Evolutionary conservation across 1,284 basidiomycete genomes (phyloP), one percentile per base, ranked within the genome.

Genomic region (Melampsora americana): DNA sequence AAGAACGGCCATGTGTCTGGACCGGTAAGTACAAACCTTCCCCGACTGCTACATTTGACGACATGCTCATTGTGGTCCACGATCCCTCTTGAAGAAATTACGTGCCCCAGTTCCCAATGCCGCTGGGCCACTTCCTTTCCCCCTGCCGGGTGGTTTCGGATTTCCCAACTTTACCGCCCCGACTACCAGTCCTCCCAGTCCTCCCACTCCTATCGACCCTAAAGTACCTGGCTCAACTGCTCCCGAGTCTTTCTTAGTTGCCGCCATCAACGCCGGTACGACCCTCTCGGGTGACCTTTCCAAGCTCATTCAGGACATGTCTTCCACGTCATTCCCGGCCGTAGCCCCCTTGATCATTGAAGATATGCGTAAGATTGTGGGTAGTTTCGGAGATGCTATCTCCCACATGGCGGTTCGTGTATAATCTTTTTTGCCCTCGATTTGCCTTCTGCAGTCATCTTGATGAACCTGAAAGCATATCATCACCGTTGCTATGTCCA

Each of bases 211-310:
- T 28, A n/a, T 48, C 46, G 20, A n/a, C 0, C n/a, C 53, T 7
- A 9, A 11, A 5, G 23, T 16, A 7, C 9, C 53, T 23, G 53
- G 53, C 28, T 9, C 23, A 56, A n/a, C 53, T 12, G 20, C 5
- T 16, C n/a, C n/a, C n/a, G 53, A 56, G n/a, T 56, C 53, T 2
- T 56, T 56, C 28, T 56, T 56, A 20, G 53, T 56, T 5, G 53
- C 53, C 53, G 53, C 53, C 20, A 56, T 56, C 53, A 56, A 56
- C 53, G 53, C 53, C 28, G 53, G 53, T 26, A 56, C 53, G 23
- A 23, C 53, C 23, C 20, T 56, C 20, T 56, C 53, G 53, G 53
- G 53, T 26, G 53, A 56, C 28, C 53, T 56, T 14, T 56, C 53
- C 23, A 56, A 56, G 28, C 53, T 56, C 53, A 28, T 56, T 23